Conservation (phyloP, 495 filamentous ascomycete species). For the Penicillium psychrofluorescens region DNA sequence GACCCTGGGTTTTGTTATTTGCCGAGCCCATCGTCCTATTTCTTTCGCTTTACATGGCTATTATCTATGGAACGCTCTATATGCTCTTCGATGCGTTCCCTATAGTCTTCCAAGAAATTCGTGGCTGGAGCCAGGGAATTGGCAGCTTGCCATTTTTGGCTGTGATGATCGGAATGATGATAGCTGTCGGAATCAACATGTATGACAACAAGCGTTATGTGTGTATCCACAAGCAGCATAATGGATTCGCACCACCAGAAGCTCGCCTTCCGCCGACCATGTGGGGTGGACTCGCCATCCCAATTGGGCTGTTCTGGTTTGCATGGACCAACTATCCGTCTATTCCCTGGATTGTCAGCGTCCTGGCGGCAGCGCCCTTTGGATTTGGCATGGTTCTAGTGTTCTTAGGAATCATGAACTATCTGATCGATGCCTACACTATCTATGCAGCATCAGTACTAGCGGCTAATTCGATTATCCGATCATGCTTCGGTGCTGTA, state of each 20-base stretch:
- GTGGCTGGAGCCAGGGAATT: slow-evolving; percentile 59
- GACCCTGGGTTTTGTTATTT: slow-evolving; percentile 50
- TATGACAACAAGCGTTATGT: slow-evolving; percentile 31
- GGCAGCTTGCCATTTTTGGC: slow-evolving; percentile 64
- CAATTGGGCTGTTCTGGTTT: slow-evolving; percentile 47
- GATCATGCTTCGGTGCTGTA: slow-evolving; percentile 54
- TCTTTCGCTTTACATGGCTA: slow-evolving; percentile 56
- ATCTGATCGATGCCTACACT: slow-evolving; percentile 63
- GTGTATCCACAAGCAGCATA: slow-evolving; percentile 10
- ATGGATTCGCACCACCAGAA: slow-evolving; percentile 29
- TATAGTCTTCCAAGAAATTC: slow-evolving; percentile 62
- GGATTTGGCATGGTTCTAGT: slow-evolving; percentile 62
- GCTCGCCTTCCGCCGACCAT: slow-evolving; percentile 27
- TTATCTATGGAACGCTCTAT: slow-evolving; percentile 64
- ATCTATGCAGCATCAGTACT: slow-evolving; percentile 67
- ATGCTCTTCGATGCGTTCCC: slow-evolving; percentile 70
- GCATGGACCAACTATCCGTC: slow-evolving; percentile 53
- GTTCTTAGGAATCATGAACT: slow-evolving; percentile 60
- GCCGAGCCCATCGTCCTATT: slow-evolving; percentile 54
- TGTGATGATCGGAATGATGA: slow-evolving; percentile 67
- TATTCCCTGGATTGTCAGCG: slow-evolving; percentile 56
- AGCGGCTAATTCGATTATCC: slow-evolving; percentile 61
- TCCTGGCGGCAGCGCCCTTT: slow-evolving; percentile 53
- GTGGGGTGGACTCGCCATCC: slow-evolving; percentile 24
- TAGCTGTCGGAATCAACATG: slow-evolving; percentile 36